A percentile compares a stretch with the other conserved stretches of the same genome.
phyloP scores from a whole-genome alignment of 768 basidiomycete species.

The Melanogaster broomeanus region DNA sequence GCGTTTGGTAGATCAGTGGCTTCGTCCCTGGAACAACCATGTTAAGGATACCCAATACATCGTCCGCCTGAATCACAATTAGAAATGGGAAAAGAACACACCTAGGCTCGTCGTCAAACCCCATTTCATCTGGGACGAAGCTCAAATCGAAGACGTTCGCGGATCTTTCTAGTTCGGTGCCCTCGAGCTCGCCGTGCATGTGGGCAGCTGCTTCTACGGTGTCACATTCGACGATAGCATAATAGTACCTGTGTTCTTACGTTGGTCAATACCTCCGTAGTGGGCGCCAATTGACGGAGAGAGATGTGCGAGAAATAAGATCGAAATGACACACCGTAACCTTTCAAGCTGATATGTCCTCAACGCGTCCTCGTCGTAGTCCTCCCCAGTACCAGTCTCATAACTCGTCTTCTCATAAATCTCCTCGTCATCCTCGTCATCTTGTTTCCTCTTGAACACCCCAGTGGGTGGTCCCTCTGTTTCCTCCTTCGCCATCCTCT shows the following conservation, averaged over 20 bases:
- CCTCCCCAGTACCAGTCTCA: conserved; percentile 67
- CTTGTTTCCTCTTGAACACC: conserved; percentile 64
- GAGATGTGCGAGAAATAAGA: neutral
- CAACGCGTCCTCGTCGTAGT: conserved; percentile 87
- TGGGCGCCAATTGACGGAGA: neutral
- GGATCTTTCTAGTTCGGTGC: conserved; percentile 93
- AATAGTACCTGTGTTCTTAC: conserved; percentile 78
- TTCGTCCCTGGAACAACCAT: conserved; percentile 64
- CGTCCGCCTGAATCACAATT: neutral
- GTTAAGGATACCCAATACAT: neutral
- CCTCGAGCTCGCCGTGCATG: conserved; percentile 84
- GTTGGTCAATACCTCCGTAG: conserved; percentile 5
- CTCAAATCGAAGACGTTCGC: conserved; percentile 96
- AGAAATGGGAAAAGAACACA: conserved; percentile 28
- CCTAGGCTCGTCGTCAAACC: conserved; percentile 78
- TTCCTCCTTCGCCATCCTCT: conserved; percentile 84
- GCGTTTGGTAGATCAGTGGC: conserved; percentile 63
- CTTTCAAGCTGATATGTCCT: conserved; percentile 92
- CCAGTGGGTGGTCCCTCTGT: conserved; percentile 86
- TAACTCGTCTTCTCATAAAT: conserved; percentile 65
- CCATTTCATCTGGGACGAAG: conserved; percentile 89
- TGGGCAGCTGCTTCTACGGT: conserved; percentile 73
- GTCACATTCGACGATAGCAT: conserved; percentile 91
- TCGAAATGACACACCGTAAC: conserved; percentile 62
- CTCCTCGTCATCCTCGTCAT: conserved; percentile 49